Evolutionary conservation across 768 basidiomycete species (phyloP).

Genomic region (Tulasnella sp.): DNA sequence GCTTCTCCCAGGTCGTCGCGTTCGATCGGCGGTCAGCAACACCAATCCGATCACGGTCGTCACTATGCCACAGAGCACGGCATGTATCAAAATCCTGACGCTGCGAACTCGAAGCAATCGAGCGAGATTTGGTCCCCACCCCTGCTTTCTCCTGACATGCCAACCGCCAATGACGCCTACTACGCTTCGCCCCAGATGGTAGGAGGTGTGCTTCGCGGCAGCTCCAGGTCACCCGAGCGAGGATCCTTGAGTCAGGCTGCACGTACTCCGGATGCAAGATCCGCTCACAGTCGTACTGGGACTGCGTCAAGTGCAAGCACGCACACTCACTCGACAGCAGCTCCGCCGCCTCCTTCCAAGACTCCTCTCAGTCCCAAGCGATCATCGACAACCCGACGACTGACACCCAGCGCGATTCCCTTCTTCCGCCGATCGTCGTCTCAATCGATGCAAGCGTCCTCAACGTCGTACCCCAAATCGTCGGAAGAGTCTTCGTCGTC

Average conservation of each 20-base stretch:
- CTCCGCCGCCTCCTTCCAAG: slow-evolving; percentile 13
- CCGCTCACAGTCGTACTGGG: slow-evolving; percentile 50
- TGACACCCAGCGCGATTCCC: slow-evolving; percentile 86
- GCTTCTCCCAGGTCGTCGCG: slow-evolving; percentile 6
- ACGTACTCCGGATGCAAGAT: slow-evolving; percentile 15
- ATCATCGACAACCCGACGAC: slow-evolving; percentile 43
- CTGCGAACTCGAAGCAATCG: neutral
- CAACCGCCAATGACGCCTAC: neutral
- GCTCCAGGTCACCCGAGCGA: slow-evolving; percentile 24
- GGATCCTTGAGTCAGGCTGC: neutral
- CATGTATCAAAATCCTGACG: neutral
- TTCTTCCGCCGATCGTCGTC: slow-evolving; percentile 90
- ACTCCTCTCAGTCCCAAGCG: slow-evolving; percentile 6
- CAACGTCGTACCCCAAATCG: slow-evolving; percentile 20
- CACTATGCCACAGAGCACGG: neutral
- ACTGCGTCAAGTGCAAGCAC: slow-evolving; percentile 71
- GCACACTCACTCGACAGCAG: slow-evolving; percentile 22
- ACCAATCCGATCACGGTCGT: neutral
- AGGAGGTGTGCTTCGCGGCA: slow-evolving; percentile 18
- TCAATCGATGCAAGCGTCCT: slow-evolving; percentile 64
- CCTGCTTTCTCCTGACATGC: neutral
- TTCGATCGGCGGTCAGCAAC: neutral
- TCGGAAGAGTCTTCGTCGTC: slow-evolving; percentile 25
- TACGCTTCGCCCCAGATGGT: neutral
- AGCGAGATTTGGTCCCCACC: neutral